Base-by-base conservation (phyloP, 176 grass and related monocot species). In the Guadua angustifolia region DNA sequence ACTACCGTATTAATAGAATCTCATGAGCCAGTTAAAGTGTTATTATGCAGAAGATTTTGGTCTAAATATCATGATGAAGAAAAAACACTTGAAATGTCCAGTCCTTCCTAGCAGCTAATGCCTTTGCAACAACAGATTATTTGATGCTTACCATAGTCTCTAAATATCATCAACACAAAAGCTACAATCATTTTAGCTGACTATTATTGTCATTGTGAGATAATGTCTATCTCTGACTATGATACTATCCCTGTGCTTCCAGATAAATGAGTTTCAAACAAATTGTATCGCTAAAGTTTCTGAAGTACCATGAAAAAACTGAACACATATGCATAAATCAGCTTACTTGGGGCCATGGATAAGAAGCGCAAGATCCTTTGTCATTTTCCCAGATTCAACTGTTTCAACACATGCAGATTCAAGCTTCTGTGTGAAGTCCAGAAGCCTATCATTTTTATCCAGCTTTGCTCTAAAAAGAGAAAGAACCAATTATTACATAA, bases 321-420 rank as follows among this genome's bases (percentile, higher is more conserved):
- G 1, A 79, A 71, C 24, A 72, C 58, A 73, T 25, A 63, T 60
- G 43, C 9, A 65, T 57, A 82, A 85, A 82, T 65, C 56, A 77
- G 65, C 90, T 86, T 92, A 98, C 96, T 89, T 98, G 67, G 96
- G 78, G 52, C 93, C 93, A 87, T 98, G 91, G 79, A 87, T 90
- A 69, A 98, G 96, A 74, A 98, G 89, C 3, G 96, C 96, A 57
- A 98, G 96, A 91, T 98, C 96, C 82, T 98, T 98, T 5, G 96
- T 98, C 96, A 98, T 98, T 78, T 94, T 93, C 21, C 93, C 96
- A 70, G 93, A 95, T 77, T 95, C 93, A 17, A 98, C 96, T 1
- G 91, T 92, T 91, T 95, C 93, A 63, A 90, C 53, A 84, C 96
- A 98, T 86, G 93, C 91, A 83, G 89, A 84, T 78, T 98, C 96